Evolutionary conservation across 331 rosid species (phyloP), one percentile per base, ranked within the genome.

Genomic region (Prunus yedoensis): DNA sequence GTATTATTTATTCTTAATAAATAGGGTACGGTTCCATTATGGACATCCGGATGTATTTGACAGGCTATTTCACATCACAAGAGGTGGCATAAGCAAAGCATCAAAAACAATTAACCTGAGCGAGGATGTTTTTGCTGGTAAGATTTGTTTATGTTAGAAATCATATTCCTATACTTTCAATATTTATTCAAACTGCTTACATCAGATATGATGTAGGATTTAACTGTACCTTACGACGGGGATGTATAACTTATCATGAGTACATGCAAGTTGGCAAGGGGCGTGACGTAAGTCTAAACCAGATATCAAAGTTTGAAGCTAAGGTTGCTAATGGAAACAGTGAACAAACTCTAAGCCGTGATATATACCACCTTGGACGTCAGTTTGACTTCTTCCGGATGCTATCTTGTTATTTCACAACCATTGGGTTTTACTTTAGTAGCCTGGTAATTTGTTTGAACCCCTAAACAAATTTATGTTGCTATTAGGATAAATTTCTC

Each of bases 21-120:
- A 46, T 88, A 94, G 97, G 84, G 99, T 94, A 62, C 80, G 97
- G 53, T 94, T 94, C 77, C 99, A 94, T 76, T 94, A 94, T 79
- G 99, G 99, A 60, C 99, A 94, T 81, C 99, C 99, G 2, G 99
- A 94, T 81, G 96, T 94, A 77, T 94, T 94, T 69, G 99, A 94
- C 77, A 85, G 97, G 79, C 27, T 94, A 75, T 94, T 94, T 74
- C 99, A 94, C 77, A 91, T 92, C 75, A 94, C 97, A 66, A 89
- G 99, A 81, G 99, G 97, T 20, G 99, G 99, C 67, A 64, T 91
- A 76, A 94, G 99, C 91, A 94, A 94, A 84, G 99, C 97, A 56
- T 94, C 97, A 71, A 94, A 88, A 78, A 90, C 99, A 78, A 94
- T 94, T 64, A 94, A 94, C 90, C 85, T 94, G 83, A 94, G 97